Base-by-base conservation (phyloP, 2,329 filamentous ascomycete species). In the Lachnellula subtilissima region DNA sequence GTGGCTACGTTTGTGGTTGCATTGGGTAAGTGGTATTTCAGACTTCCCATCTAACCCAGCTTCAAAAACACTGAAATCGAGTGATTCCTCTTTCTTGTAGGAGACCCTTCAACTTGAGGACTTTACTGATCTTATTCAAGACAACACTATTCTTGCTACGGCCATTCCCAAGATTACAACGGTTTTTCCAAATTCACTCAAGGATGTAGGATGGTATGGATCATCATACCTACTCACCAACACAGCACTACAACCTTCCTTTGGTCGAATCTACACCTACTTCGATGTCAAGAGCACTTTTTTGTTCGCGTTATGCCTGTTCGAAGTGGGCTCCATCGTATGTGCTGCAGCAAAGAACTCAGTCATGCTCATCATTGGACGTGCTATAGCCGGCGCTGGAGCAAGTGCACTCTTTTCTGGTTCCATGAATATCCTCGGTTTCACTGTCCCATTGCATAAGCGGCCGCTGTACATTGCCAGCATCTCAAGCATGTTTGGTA, bases 1-100 rank as follows among this genome's bases (percentile, higher is more conserved):
- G 65, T 80, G 52, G 73, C 72, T 55, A 72, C 79, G 28, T 79
- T 80, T 61, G 70, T 78, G 5, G 69, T 78, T 49, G 72, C 76
- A 49, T 71, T 80, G 11, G 77, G 63, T 65, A 53, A 50, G 57
- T 58, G 9, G 12, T 37, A 51, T 45, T 12, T 17, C 14, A 40
- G 22, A 19, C 25, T 42, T 50, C 45, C n/a, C 25, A 15, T 47
- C 37, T 45, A 8, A 32, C 4, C 9, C 28, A 11, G 11, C 37
- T 42, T 45, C 47, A 14, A 49, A 36, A 49, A 15, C 22, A 6
- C 2, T 2, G 28, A 28, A 49, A 22, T n/a, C 17, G 6, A 12
- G 35, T 14, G 15, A 5, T 28, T 22, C 6, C 6, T 9, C 14
- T 8, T 22, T 23, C 42, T 35, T 36, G 36, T 42, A 36, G 22